Evolutionary conservation across 225 moss, liverwort and hornwort genomes (phyloP).

Genomic region (Sphagnum tenellum): DNA sequence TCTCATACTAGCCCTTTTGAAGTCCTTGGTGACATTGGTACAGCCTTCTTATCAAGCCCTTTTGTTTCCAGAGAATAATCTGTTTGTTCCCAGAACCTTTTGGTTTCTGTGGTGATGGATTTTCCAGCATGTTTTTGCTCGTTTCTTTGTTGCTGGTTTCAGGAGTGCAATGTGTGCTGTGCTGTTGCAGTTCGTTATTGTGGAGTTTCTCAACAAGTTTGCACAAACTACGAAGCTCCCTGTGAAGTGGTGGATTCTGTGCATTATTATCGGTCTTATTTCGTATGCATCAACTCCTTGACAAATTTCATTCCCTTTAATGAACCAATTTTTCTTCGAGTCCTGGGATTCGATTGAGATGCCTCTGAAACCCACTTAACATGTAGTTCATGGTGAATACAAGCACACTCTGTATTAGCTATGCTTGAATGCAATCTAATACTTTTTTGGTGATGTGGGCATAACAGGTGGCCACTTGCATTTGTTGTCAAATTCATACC

Average conservation of each 20-base stretch:
- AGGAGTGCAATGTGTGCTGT: not conserved
- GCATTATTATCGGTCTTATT: conserved; percentile 58
- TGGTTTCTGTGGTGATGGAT: not conserved
- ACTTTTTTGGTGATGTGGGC: not conserved
- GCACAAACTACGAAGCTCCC: conserved; percentile 48
- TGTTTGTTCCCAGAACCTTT: not conserved
- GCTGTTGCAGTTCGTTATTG: conserved; percentile 61
- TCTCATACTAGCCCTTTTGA: no score
- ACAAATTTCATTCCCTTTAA: not conserved
- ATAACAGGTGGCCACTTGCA: conserved; percentile 62
- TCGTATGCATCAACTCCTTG: conserved; percentile 18
- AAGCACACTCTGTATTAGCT: not conserved
- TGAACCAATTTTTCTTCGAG: not conserved
- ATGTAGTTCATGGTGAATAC: no score
- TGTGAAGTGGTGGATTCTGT: conserved; percentile 57
- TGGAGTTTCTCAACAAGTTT: conserved; percentile 65
- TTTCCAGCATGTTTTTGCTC: no score
- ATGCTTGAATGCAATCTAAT: not conserved
- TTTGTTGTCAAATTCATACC: conserved; percentile 54
- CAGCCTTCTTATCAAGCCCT: no score
- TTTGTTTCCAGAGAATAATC: no score
- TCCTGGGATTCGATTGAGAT: not conserved
- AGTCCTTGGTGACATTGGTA: no score
- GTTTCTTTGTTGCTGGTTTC: no score
- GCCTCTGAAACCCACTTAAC: not conserved